Base-by-base conservation (phyloP, 495 filamentous ascomycete genomes). In the Aspergillus diversus region DNA sequence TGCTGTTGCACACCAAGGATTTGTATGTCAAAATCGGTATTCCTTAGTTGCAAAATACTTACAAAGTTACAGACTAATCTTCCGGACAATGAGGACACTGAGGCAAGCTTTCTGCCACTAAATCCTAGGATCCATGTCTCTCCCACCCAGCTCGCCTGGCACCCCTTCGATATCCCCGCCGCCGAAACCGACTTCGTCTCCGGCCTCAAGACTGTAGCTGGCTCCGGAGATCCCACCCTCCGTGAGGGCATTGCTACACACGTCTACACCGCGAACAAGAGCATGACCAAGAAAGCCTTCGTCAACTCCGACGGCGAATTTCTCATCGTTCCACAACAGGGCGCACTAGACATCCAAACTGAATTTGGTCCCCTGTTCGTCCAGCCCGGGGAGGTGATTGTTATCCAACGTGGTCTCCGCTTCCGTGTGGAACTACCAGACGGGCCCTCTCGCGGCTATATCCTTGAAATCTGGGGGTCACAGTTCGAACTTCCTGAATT, bases 101-200 rank as follows among this genome's bases (percentile, higher is more conserved):
- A 82, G 71, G 76, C 73, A 27, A 79, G 74, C 65, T 84, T 84
- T 63, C 64, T 81, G 2, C 79, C 79, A 0, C 59, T 81, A 27
- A 80, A 81, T 63, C 77, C 78, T 7, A 82, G 80, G 61, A 80
- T 90, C 27, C 86, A 89, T 63, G 83, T 91, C 68, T 88, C 90
- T 7, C 80, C 80, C 34, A 81, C 79, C 0, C 79, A 81, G 62
- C 72, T 81, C 3, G 80, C 79, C 42, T 83, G 80, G 80, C 73
- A 77, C 35, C 80, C 80, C 5, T 77, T 81, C 39, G 77, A 81
- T 17, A 80, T 81, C 61, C 77, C 80, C 11, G 62, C 54, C 6
- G 63, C 60, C 21, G 75, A 77, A 7, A 69, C 79, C 15, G 78
- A 81, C 63, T 81, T 82, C 47, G 60, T 81, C 46, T 70, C 71